Conservation (phyloP, 352 stramenopile genomes). For the Phytophthora sansomeana region DNA sequence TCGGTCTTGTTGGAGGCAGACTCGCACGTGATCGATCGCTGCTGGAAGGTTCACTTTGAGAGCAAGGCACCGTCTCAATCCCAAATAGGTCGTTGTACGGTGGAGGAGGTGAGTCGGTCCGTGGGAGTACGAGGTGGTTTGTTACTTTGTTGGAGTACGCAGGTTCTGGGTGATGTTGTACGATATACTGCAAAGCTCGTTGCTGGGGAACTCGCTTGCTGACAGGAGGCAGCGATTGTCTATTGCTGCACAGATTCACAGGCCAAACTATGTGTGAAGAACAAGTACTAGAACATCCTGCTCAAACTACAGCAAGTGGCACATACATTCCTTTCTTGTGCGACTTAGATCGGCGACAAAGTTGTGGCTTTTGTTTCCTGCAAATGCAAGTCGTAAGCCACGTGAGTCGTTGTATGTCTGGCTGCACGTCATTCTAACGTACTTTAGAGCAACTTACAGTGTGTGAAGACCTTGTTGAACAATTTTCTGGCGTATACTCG, state of each 20-base stretch:
- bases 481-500: constrained; percentile 5
- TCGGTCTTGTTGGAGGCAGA: constrained; percentile 13
- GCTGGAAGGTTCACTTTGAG: constrained; percentile 13
- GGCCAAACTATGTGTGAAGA: too few species aligned
- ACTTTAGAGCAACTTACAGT: constrained; percentile 23
- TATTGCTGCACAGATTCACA: constrained; percentile 3
- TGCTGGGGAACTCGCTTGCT: constrained; percentile 18
- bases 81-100: constrained; percentile 72
- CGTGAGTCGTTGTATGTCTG: too few species aligned
- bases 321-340: constrained; percentile 35
- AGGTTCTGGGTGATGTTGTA: constrained; percentile 9
- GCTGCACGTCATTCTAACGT: not conserved
- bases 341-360: constrained; percentile 21
- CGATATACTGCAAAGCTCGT: constrained; percentile 34
- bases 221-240: constrained; percentile 37
- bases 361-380: constrained; percentile 29
- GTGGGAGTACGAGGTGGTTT: constrained; percentile 13
- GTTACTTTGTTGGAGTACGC: constrained; percentile 22
- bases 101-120: constrained; percentile 53
- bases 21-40: constrained; percentile 6
- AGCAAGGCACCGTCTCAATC: constrained; percentile 58
- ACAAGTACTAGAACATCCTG: too few species aligned
- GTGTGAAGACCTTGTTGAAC: constrained; percentile 22
- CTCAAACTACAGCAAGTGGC: not conserved
- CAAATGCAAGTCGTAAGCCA: too few species aligned